Base-by-base conservation (phyloP, 2,329 filamentous ascomycete genomes). In the Thermothelomyces thermophilus region DNA sequence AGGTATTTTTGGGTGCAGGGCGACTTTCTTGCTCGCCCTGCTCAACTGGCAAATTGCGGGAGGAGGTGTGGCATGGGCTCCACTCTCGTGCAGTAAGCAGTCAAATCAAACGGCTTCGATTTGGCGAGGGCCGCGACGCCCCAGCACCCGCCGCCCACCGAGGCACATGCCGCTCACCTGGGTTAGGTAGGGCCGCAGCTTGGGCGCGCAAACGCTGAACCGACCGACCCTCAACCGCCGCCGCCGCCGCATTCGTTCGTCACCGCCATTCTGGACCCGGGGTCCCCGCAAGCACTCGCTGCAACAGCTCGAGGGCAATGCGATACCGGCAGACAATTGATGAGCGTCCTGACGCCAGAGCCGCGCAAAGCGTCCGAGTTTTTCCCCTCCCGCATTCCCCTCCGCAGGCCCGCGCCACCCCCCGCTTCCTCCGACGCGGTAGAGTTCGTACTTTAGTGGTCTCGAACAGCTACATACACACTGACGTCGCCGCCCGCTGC, bases 181-280 rank as follows among this genome's bases (percentile, higher is more conserved):
- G 24, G 24, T n/a, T 35, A 40, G 41, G 34, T 50, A 35, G 41
- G 35, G 46, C 22, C 20, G 24, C 45, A 26, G 24, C 24, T 26
- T 26, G 24, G 33, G 35, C 30, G 43, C 33, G 39, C 37, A 41
- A n/a, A n/a, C n/a, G n/a, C n/a, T n/a, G n/a, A n/a, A n/a, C n/a
- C n/a, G n/a, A 37, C 37, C 48, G 35, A 36, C 16, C 39, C 37
- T 46, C 31, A 37, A 43, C 19, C 45, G 39, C 39, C 39, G 39
- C 39, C 19, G 20, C 37, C 37, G 40, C 26, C 28, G 40, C 26
- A 20, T 51, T 50, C 49, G 51, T 47, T n/a, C 54, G 54, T 56
- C 54, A 56, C 54, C 54, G 54, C 54, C 54, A 56, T 54, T 56
- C 52, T 42, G 46, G 33, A 48, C 40, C 41, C 26, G 19, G 37